These are phyloP conservation scores for Wickerhamiella sergipiensis DNA, from an alignment of 805 yeast species.

Conservation along the genomic window DNA sequence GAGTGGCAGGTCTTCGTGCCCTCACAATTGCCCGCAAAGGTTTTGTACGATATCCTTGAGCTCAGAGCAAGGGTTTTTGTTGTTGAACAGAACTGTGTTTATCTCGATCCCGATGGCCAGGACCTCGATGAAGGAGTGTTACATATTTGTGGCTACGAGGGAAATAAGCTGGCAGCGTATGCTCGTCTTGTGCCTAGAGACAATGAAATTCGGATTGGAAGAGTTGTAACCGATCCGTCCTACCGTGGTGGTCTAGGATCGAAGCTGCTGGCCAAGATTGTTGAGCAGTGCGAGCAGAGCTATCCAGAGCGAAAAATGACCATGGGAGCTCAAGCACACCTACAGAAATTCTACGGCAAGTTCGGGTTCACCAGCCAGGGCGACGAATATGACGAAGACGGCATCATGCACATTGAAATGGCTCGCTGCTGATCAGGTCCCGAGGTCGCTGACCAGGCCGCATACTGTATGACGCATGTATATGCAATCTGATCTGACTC, in stretches of 20 bases:
- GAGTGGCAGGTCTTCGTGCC: slow-evolving; percentile 1
- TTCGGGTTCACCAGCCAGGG: slow-evolving; percentile 9
- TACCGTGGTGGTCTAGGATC: slow-evolving; percentile 14
- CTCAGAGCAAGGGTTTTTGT: slow-evolving; percentile 15
- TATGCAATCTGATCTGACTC: no score
- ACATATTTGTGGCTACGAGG: slow-evolving; percentile 9
- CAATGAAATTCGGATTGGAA: slow-evolving; percentile 9
- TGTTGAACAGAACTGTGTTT: slow-evolving; percentile 18
- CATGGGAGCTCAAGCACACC: slow-evolving; percentile 12
- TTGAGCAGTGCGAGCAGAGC: slow-evolving; percentile 6
- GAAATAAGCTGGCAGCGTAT: slow-evolving; percentile 3
- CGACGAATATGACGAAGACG: slow-evolving; percentile 9
- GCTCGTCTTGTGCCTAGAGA: slow-evolving; percentile 2
- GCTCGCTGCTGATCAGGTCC: no score
- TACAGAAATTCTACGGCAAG: slow-evolving; percentile 11
- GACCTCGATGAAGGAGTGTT: slow-evolving; percentile 8
- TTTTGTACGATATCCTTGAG: slow-evolving; percentile 10
- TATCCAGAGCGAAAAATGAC: not conserved
- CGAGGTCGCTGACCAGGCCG: no score
- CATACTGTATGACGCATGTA: no score
- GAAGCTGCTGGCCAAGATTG: slow-evolving; percentile 5
- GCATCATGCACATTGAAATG: slow-evolving; percentile 16
- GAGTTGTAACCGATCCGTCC: slow-evolving; percentile 10
- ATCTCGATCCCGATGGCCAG: slow-evolving; percentile 15
- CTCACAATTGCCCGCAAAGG: slow-evolving; percentile 6